phyloP scores from a whole-genome alignment of 352 stramenopile genomes.

The Phytopythium sindhum region DNA sequence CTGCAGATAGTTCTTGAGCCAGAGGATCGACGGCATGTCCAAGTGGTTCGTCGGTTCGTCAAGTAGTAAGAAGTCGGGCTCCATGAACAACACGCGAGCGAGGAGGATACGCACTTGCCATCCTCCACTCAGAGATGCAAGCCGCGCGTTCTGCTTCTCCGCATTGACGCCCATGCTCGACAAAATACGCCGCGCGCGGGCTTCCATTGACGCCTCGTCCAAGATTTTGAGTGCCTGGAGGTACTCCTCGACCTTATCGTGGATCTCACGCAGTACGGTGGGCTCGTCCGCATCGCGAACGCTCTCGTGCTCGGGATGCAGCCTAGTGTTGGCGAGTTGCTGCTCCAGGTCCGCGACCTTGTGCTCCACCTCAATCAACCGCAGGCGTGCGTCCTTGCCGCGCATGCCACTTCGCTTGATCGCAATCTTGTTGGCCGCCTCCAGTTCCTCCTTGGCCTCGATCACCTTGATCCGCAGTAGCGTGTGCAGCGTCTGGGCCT shows the following conservation, averaged over 20 bases:
- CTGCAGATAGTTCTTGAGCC: conserved; percentile 74
- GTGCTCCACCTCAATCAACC: conserved; percentile 38
- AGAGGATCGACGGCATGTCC: conserved; percentile 80
- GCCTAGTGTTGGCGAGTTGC: conserved; percentile 21
- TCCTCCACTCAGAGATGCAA: conserved; percentile 49
- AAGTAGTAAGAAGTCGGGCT: conserved; percentile 89
- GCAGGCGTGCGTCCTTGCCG: conserved; percentile 44
- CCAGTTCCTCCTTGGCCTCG: conserved; percentile 28
- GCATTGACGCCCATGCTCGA: conserved; percentile 69
- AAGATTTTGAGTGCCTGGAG: conserved; percentile 42
- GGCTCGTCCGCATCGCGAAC: conserved; percentile 25
- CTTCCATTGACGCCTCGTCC: conserved; percentile 53
- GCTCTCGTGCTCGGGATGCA: conserved; percentile 18
- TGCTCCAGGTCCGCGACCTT: conserved; percentile 26
- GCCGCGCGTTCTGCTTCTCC: conserved; percentile 69
- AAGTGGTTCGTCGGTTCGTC: conserved; percentile 93
- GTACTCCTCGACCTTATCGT: conserved; percentile 38
- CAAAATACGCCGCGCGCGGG: conserved; percentile 41
- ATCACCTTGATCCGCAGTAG: conserved; percentile 34
- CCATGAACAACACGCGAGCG: conserved; percentile 59
- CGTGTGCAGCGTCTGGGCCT: conserved; percentile 31
- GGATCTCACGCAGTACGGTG: conserved; percentile 33
- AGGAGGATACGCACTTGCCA: conserved; percentile 66
- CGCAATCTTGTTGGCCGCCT: conserved; percentile 40
- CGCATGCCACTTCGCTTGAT: conserved; percentile 55